Conservation (phyloP, 306 rosid species). For the Comarum palustre region DNA sequence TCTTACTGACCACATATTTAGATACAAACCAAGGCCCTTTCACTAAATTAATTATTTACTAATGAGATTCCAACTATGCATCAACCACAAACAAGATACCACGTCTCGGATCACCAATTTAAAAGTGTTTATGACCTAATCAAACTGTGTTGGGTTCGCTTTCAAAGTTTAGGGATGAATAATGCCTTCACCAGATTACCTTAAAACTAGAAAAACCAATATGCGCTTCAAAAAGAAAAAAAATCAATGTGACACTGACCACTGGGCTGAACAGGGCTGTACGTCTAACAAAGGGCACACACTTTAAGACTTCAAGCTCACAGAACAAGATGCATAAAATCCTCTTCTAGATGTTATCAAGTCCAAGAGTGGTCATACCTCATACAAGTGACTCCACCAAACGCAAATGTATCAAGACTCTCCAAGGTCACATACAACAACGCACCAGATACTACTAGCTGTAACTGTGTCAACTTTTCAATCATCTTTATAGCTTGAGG, state of each 20-base stretch:
- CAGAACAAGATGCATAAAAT: neutral
- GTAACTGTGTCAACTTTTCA: neutral
- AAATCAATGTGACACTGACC: neutral
- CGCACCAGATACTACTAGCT: neutral
- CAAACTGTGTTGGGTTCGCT: neutral
- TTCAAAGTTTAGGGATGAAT: neutral
- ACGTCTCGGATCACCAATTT: neutral
- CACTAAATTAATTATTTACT: constrained; percentile 4
- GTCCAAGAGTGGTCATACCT: neutral
- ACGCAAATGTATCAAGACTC: neutral
- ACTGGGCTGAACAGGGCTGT: neutral
- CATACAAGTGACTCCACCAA: neutral
- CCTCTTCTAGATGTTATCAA: neutral
- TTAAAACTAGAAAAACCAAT: neutral
- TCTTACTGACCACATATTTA: constrained; percentile 10
- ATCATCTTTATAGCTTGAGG: neutral
- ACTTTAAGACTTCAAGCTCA: neutral
- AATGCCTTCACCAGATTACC: constrained; percentile 1
- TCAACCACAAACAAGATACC: neutral
- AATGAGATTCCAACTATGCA: neutral
- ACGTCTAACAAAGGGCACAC: neutral
- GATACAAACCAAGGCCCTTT: neutral
- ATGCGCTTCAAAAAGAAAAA: no score
- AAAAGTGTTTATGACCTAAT: neutral
- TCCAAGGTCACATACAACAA: neutral